Evolutionary conservation across 352 stramenopile genomes (phyloP), one percentile per base, ranked within the genome.

Genomic region (Pythium phragmiticola): DNA sequence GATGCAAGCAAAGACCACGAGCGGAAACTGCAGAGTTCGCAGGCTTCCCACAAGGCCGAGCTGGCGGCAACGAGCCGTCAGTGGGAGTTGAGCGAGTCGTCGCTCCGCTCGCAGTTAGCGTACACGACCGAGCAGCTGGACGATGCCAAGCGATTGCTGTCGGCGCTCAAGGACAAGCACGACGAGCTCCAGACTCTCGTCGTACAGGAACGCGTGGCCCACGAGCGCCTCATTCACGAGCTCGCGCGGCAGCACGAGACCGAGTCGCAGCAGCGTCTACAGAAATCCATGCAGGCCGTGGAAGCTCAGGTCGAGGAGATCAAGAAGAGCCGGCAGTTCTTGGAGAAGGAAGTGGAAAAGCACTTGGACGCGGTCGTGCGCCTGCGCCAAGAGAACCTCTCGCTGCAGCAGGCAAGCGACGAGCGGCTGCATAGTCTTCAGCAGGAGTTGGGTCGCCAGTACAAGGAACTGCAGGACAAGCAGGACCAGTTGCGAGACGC

Each of bases 321-420:
- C 58, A 88, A 88, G 56, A 81, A 84, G 46, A 74, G 68, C 2
- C 76, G 84, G 2, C 45, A 82, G 36, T 66, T 81, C 45, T 64
- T 92, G 21, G 81, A 93, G 57, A 69, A 69, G 21, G 82, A 92
- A 43, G 77, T 90, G 1, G 80, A 85, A 57, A 88, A 79, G 50
- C 79, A 89, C 48, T 53, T 81, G 28, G 62, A 76, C n/a, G 79
- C 68, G 3, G 79, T 89, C 53, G 55, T 80, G 14, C 57, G 71
- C 19, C 62, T 93, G 4, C 77, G 82, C 0, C 71, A 92, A 43
- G 80, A 91, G 21, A 88, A 82, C 39, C 30, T 82, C 3, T 66
- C 70, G n/a, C 47, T 87, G 1, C 81, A 83, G 56, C 73, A 89
- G 50, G 51, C 60, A 4, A 71, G 69, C 47, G 76, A 83, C 21